Conservation (phyloP, 148 eudicot genomes). For the Vaccinium myrtillus region DNA sequence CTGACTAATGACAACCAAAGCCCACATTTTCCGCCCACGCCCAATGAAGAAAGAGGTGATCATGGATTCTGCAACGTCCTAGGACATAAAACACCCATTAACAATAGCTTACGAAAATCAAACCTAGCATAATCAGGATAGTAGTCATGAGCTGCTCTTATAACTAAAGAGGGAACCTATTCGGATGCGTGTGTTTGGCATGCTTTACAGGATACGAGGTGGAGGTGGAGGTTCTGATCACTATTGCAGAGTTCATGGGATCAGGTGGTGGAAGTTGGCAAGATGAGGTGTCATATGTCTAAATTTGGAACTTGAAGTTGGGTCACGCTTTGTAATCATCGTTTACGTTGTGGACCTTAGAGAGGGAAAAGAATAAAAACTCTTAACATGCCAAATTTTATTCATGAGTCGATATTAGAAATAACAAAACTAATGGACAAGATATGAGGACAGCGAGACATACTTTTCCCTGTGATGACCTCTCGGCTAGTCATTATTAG, state of each 20-base stretch:
- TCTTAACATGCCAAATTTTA: not conserved
- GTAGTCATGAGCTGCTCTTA: not conserved
- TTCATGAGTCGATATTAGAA: not conserved
- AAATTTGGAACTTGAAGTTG: not conserved
- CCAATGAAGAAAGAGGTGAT: not conserved
- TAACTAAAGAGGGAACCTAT: not conserved
- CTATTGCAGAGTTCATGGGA: not conserved
- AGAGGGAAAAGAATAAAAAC: not conserved
- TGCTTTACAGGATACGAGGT: not conserved
- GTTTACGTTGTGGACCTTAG: not conserved
- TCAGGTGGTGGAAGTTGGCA: not conserved
- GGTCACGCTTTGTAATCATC: not conserved
- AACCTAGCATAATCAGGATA: not conserved
- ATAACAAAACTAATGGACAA: not conserved
- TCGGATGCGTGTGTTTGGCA: not conserved
- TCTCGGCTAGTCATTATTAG: constrained; percentile 86
- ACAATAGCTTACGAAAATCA: not conserved
- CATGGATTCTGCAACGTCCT: not conserved
- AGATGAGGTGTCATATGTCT: not conserved
- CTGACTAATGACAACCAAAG: not conserved
- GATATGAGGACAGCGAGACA: constrained; percentile 23
- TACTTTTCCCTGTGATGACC: constrained; percentile 86
- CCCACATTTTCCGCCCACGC: not conserved
- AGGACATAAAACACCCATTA: not conserved
- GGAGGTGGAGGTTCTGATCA: not conserved